Evolutionary conservation across 306 rosid genomes (phyloP), one percentile per base, ranked within the genome.

Genomic region (Cicer pinnatifidum): DNA sequence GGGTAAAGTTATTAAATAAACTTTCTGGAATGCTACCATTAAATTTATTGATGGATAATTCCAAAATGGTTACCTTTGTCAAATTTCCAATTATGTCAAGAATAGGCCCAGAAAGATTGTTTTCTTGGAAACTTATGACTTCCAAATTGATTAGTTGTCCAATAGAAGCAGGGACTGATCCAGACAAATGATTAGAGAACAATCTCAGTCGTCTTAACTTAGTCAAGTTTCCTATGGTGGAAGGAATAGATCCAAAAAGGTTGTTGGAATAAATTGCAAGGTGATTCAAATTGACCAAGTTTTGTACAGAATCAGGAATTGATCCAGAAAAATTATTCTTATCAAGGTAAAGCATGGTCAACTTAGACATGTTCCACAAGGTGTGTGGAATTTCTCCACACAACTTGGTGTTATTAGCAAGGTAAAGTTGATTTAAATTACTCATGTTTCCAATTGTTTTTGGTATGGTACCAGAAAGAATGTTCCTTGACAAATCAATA

Each of bases 171-270:
- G 81, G 81, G 46, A 77, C 68, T 11, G 75, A 6, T 45, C 75
- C 75, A 15, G 53, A 67, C 46, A 76, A 38, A 38, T 35, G 4
- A 37, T 61, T 73, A 7, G 1, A 6, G 6, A 15, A 1, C 6
- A 72, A 0, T 3, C 4, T 1, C 8, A 72, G 8, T 0, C 0
- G 0, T 0, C 0, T 1, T 6, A 72, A 44, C 23, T 41, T 57
- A 12, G 76, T 72, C 76, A 72, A 11, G 75, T 76, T 76, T 46
- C 81, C 75, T 4, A 76, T 67, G 5, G 66, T 57, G 45, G 71
- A 73, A 73, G 83, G 83, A 54, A 76, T 76, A 0, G 59, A 5
- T 11, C 80, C 80, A 33, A 48, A 56, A 76, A 76, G 44, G 38
- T 23, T 11, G 38, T 79, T 79, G 0, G 0, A 0, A 0, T 8